A percentile compares a stretch with the other conserved stretches of the same genome.
Conservation (phyloP, 129 eudicot species). For the Flaveria linearis region DNA sequence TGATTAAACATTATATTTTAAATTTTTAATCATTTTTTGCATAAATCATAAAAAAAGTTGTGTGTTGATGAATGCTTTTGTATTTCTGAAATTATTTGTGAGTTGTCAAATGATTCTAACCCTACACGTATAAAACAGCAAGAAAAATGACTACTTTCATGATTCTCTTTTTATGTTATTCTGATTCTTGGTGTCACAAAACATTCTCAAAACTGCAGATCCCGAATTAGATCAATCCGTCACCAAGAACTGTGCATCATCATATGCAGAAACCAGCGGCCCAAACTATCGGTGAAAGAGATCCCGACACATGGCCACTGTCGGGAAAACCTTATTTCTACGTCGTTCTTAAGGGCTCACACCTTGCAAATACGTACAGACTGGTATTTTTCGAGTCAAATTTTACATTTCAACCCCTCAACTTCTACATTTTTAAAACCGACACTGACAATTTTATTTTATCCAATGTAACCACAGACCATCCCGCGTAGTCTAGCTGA, state of each 20-base stretch:
- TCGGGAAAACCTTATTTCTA: constrained; percentile 33
- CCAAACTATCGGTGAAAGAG: neutral
- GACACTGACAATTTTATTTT: neutral
- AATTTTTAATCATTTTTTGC: too few relatives aligned
- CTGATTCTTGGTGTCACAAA: neutral
- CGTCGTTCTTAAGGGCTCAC: constrained; percentile 7
- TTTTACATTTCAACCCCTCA: neutral
- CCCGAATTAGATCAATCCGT: neutral
- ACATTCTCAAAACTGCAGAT: too few relatives aligned
- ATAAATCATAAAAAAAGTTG: too few relatives aligned
- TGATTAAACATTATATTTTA: too few relatives aligned
- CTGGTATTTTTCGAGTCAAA: constrained; percentile 19
- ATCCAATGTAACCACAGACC: constrained; percentile 11
- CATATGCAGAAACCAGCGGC: neutral
- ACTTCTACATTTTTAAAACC: neutral
- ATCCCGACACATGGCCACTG: constrained; percentile 36
- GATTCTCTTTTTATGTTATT: too few relatives aligned
- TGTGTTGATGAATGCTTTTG: too few relatives aligned
- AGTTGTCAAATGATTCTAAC: too few relatives aligned
- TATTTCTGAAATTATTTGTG: too few relatives aligned
- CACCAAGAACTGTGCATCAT: neutral
- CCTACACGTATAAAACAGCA: too few relatives aligned
- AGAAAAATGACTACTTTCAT: too few relatives aligned
- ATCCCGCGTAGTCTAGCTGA: constrained; percentile 16
- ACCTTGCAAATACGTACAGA: constrained; percentile 18